These are phyloP conservation scores for Fennellomyces sp. DNA, from an alignment of 371 early-diverging fungal genomes.

Conservation along the genomic window DNA sequence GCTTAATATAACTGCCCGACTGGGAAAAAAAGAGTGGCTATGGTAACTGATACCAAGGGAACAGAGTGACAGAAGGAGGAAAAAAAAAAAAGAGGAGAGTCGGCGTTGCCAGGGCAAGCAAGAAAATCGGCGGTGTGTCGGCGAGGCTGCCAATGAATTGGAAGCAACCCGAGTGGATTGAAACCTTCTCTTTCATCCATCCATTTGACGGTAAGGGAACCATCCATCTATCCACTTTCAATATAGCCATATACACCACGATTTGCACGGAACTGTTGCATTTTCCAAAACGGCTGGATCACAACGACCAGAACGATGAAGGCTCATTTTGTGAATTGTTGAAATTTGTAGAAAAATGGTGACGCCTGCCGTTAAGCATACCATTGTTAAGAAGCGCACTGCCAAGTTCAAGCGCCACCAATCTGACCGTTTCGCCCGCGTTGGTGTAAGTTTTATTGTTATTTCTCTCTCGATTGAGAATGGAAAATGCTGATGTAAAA, in stretches of 20 bases:
- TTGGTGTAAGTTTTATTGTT: slow-evolving; percentile 79
- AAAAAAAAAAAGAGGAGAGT: too few relatives aligned
- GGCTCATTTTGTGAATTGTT: not conserved
- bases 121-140: too few relatives aligned
- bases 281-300: too few relatives aligned
- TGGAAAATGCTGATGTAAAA: not conserved
- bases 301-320: too few relatives aligned
- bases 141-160: not conserved
- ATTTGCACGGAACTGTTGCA: too few relatives aligned
- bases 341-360: slow-evolving; percentile 58
- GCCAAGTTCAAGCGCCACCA: slow-evolving; percentile 98
- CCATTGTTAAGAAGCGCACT: slow-evolving; percentile 98
- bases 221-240: not conserved
- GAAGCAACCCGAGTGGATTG: not conserved
- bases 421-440: slow-evolving; percentile 97
- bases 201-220: not conserved
- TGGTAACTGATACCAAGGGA: too few relatives aligned
- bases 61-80: too few relatives aligned
- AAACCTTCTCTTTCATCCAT: slow-evolving; percentile 9
- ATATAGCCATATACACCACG: not conserved
- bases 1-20: too few relatives aligned
- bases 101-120: too few relatives aligned
- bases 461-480: not conserved
- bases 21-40: too few relatives aligned
- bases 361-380: slow-evolving; percentile 88